A percentile compares a stretch with the other conserved stretches of the same genome.
These are phyloP conservation scores for Xylaria hypoxylon DNA, from an alignment of 2,329 filamentous ascomycete species.

Conservation along the genomic window DNA sequence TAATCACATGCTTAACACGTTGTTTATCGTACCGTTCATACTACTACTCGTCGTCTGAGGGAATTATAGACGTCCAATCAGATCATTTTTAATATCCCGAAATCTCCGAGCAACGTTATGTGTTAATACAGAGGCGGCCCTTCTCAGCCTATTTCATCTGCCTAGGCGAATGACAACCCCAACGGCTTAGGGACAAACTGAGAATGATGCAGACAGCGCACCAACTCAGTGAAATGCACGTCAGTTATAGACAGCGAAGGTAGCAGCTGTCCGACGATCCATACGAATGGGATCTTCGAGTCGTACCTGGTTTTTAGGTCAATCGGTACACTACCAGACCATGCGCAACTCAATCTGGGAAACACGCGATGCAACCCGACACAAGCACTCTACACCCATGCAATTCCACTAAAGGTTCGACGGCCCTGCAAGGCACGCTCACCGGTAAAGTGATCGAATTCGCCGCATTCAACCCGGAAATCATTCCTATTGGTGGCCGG, in stretches of 20 bases:
- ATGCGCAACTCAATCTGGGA: conserved; percentile 40
- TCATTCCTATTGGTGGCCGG: conserved; percentile 37
- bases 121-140: conserved; percentile 63
- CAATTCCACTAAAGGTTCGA: conserved; percentile 21
- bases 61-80: background rate
- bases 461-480: conserved; percentile 35
- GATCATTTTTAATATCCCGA: conserved; percentile 17
- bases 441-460: conserved; percentile 39
- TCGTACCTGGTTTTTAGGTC: conserved; percentile 28
- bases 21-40: conserved; percentile 1
- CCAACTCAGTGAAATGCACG: background rate
- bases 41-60: background rate
- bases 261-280: conserved; percentile 43
- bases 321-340: conserved; percentile 17
- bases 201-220: conserved; percentile 14
- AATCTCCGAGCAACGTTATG: conserved; percentile 11
- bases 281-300: conserved; percentile 45
- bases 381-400: conserved; percentile 8
- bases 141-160: conserved; percentile 24
- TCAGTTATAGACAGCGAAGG: conserved; percentile 36
- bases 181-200: background rate
- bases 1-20: conserved; percentile 4
- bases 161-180: conserved; percentile 28
- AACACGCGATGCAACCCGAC: conserved; percentile 24
- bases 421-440: conserved; percentile 42